phyloP scores from a whole-genome alignment of 106 monocot genomes.

The Allium sativum region DNA sequence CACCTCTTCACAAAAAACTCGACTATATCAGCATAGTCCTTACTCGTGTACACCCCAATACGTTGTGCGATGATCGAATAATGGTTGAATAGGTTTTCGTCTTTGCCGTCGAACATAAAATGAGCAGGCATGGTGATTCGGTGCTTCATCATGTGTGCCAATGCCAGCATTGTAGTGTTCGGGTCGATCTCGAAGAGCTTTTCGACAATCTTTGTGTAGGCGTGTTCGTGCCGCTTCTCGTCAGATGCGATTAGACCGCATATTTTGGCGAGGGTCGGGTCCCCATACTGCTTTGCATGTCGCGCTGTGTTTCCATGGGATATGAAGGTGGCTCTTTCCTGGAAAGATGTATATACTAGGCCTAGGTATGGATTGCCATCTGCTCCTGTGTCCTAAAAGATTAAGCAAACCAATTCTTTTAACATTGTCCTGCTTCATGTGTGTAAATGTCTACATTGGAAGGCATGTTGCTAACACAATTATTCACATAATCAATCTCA shows the following conservation, averaged over 20 bases:
- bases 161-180: constrained; percentile 1
- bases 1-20: constrained; percentile 7
- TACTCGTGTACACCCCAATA: constrained; percentile 6
- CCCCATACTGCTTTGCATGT: not conserved
- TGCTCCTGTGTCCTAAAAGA: not conserved
- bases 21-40: constrained; percentile 6
- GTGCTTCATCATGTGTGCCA: constrained; percentile 1
- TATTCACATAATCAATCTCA: too few relatives aligned
- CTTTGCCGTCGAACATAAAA: constrained; percentile 10
- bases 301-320: constrained; percentile 6
- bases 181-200: constrained; percentile 7
- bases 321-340: constrained; percentile 7
- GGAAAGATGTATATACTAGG: not conserved
- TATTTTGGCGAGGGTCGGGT: constrained; percentile 6
- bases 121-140: constrained; percentile 4
- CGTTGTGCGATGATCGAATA: constrained; percentile 1
- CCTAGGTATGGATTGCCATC: not conserved
- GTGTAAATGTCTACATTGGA: too few relatives aligned
- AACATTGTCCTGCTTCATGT: too few relatives aligned
- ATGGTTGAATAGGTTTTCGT: constrained; percentile 8
- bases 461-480: too few relatives aligned
- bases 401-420: not conserved
- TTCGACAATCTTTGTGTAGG: not conserved
- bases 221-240: constrained; percentile 3
- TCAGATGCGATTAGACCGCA: constrained; percentile 12